Evolutionary conservation across 805 yeast genomes (phyloP), one percentile per base, ranked within the genome.

Genomic region (Grigorovia yakushimaensis): DNA sequence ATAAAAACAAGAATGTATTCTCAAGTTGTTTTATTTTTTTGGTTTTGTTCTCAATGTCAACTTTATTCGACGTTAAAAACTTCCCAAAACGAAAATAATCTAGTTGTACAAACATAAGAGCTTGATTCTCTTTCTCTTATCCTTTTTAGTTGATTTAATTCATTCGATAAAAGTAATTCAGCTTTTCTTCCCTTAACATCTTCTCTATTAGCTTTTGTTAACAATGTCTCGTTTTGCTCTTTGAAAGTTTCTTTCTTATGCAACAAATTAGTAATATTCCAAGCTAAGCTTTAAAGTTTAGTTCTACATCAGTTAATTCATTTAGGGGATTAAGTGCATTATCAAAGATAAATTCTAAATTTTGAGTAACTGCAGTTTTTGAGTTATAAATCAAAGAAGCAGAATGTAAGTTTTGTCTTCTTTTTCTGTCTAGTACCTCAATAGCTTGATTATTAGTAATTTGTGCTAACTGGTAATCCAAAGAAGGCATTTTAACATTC

Each of bases 291-390:
- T 47, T 73, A 64, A 93, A 91, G 46, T 91, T 74, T n/a, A 76
- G 72, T 59, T 93, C 97, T 24, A 91, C 65, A 18, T 76, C 70
- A 41, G 75, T 77, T 45, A 93, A 71, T 55, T 85, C 89, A 27
- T 77, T 79, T 42, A 89, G 71, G 0, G 95, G 95, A 48, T 84
- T 93, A 6, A 76, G 57, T 2, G 93, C 83, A 47, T 77, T 77
- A 45, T 81, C 76, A 59, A 74, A 84, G 49, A 93, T 80, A 41
- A 82, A 73, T 55, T 88, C 96, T 58, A 78, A 89, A 64, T 93
- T 98, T 69, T 93, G 98, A 35, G 89, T 77, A n/a, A 94, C 86
- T 17, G 98, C 98, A 51, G 79, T 81, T 57, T 82, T 80, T 9
- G 96, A 74, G 40, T 87, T 94, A 64, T 83, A 89, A 23, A 93